These are phyloP conservation scores for Chenopodium formosanum DNA, from an alignment of 148 eudicot species.

Conservation along the genomic window DNA sequence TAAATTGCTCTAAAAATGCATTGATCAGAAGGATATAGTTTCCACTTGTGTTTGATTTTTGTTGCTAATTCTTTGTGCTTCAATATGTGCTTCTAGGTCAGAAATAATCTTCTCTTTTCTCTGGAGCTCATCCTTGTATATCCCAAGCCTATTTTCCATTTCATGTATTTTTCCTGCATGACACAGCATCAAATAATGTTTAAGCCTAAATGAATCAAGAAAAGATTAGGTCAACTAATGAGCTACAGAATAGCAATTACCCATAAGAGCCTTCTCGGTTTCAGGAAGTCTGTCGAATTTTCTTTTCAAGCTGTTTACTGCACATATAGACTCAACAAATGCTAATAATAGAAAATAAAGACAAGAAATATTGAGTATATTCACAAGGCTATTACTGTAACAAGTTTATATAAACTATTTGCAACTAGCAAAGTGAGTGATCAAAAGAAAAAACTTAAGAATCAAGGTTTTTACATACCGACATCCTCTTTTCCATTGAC, in stretches of 20 bases:
- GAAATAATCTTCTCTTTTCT: constrained; percentile 42
- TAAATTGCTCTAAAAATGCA: not conserved
- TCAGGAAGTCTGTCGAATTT: constrained; percentile 43
- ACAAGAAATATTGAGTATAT: constrained; percentile 4
- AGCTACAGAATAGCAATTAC: constrained; percentile 34
- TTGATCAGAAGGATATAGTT: constrained; percentile 47
- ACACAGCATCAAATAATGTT: constrained; percentile 11
- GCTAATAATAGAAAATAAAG: not conserved
- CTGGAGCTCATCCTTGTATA: constrained; percentile 39
- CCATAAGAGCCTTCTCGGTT: constrained; percentile 45
- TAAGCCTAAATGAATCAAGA: constrained; percentile 12
- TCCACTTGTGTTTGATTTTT: constrained; percentile 31
- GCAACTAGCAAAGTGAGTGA: not conserved
- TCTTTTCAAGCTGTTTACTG: constrained; percentile 53
- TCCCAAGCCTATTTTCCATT: constrained; percentile 45
- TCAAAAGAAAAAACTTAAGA: not conserved
- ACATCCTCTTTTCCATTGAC: constrained; percentile 43
- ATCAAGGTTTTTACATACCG: constrained; percentile 39
- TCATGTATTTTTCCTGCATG: constrained; percentile 46
- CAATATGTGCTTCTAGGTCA: constrained; percentile 47
- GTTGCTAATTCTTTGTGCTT: constrained; percentile 37
- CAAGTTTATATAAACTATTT: not conserved
- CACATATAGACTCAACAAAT: constrained; percentile 18
- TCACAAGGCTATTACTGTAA: not conserved
- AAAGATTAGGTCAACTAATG: not conserved